Evolutionary conservation across 805 yeast genomes (phyloP), one percentile per base, ranked within the genome.

Genomic region (Pichia paraexigua): DNA sequence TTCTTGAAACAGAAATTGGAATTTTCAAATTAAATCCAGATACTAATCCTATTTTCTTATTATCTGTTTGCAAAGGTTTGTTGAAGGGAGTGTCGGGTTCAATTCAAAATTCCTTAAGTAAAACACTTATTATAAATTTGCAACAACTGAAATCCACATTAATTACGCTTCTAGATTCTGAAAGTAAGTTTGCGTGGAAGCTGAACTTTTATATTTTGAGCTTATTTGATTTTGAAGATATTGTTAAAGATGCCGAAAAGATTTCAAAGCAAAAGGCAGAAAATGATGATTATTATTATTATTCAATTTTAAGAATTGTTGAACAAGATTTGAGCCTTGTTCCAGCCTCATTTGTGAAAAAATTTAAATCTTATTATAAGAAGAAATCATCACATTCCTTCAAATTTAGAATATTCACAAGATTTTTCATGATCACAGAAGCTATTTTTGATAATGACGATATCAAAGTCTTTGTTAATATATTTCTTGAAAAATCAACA

Each of bases 371-470:
- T 7, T 65, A 56, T 50, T 58, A 67, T 15, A 39, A 18, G 3
- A 46, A 53, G 18, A 54, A 47, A 8, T 45, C 61, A 2, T 20
- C 50, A 1, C 7, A 22, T 1, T 48, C 50, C 1, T 53, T 63
- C 47, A 49, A 69, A 10, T 28, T 52, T 37, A 50, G 60, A 15
- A 49, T 72, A 0, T 71, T 82, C 48, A 55, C 59, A 11, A 76
- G 87, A 58, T 85, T 89, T 89, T 59, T 74, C 41, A 75, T 82
- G 0, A 53, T 83, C 50, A 74, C 41, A 69, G 78, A 57, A 45
- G 52, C 7, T 55, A 66, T 45, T 70, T 76, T 56, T 41, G 63
- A 58, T 10, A 43, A 43, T 15, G 60, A 64, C 0, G 63, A 70
- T 7, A 57, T 77, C 5, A 44, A 57, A 1, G 4, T 37, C 2